Base-by-base conservation (phyloP, 2,329 filamentous ascomycete species). In the Volutella citrinella region DNA sequence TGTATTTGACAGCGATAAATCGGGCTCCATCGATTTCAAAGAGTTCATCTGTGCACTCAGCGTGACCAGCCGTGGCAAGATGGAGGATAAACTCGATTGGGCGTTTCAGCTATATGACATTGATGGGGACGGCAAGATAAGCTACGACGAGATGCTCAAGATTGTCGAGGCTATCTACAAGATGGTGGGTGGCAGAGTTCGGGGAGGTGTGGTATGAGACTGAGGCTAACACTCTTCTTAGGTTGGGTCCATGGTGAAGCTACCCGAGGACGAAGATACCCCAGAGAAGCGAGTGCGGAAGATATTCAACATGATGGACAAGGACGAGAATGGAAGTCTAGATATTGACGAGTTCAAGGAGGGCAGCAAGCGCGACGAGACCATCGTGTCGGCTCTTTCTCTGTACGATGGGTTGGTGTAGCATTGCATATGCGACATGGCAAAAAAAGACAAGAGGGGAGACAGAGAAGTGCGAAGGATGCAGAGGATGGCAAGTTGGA, bases 271-370 rank as follows among this genome's bases (percentile, higher is more conserved):
- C 68, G 93, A 98, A 71, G 91, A 98, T 68, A 98, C 93, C 37
- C 93, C 93, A 13, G 91, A 97, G 74, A 98, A 98, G 74, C 84
- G 93, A 46, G 93, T 98, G 45, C 82, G 76, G 66, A 98, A 98
- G 75, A 97, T 98, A 64, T 98, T 98, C 75, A 78, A 84, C 56
- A 97, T 97, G 93, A 98, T 98, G 93, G 93, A 98, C 74, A 98
- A 98, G 76, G 93, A 98, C 63, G 91, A 97, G 70, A 97, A 97
- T 60, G 93, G 91, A 52, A 94, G 87, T 58, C 70, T 98, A 54
- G 91, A 97, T 62, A 91, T 96, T 77, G 84, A 90, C 42, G 93
- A 98, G 64, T 98, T 98, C 75, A 97, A 97, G 70, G 93, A 98
- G 69, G 93, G 93, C 51, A 95, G 89, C 71, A 96, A 97, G 74